phyloP scores from a whole-genome alignment of 768 basidiomycete species.

The Leccinellum albellum region DNA sequence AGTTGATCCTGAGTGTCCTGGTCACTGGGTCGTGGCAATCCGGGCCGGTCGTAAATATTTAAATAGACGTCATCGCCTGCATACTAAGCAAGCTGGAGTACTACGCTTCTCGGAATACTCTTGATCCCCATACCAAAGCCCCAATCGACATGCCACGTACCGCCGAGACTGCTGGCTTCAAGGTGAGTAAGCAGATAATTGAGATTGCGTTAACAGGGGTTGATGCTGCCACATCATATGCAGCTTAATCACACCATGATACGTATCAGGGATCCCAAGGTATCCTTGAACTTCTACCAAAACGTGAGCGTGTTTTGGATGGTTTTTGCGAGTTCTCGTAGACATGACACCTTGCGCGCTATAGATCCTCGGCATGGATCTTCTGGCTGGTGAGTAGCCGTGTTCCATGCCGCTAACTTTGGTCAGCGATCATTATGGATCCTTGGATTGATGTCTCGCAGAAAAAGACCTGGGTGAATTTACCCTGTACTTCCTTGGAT shows the following conservation, averaged over 20 bases:
- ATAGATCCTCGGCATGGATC: conserved; percentile 72
- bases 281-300: conserved; percentile 76
- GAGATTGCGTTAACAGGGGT: background rate
- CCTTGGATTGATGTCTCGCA: conserved; percentile 21
- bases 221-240: background rate
- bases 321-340: background rate
- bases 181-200: conserved; percentile 32
- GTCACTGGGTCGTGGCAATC: background rate
- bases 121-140: conserved; percentile 6
- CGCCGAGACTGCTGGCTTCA: conserved; percentile 62
- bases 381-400: conserved; percentile 47
- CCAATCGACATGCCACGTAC: conserved; percentile 54
- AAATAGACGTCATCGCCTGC: conserved; percentile 6
- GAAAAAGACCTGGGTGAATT: conserved; percentile 58
- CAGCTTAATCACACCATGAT: conserved; percentile 89
- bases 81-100: background rate
- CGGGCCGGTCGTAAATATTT: conserved; percentile 6
- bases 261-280: conserved; percentile 82
- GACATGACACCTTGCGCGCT: background rate
- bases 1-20: background rate
- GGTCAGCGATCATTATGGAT: conserved; percentile 2
- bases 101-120: background rate
- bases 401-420: background rate
- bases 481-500: conserved; percentile 85
- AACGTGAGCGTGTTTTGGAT: conserved; percentile 41